Evolutionary conservation across 2,329 filamentous ascomycete species (phyloP).

Genomic region (Neofusicoccum kwambonambiense): DNA sequence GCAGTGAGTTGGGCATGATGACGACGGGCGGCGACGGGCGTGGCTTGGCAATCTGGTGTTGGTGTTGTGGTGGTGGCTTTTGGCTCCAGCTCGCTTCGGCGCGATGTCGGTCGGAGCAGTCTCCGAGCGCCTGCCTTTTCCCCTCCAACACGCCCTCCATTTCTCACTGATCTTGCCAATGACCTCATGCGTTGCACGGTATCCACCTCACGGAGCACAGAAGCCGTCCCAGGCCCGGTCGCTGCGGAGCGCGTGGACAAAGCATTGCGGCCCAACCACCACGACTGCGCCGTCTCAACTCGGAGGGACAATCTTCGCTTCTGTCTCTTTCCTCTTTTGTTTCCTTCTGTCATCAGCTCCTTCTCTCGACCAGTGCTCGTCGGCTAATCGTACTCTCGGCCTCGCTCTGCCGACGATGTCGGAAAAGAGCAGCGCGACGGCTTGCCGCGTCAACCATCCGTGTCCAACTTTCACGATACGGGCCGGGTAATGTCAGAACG

Average conservation of each 20-base stretch:
- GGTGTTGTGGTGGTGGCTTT: background rate
- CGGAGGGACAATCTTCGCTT: too few relatives aligned
- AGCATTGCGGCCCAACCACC: too few relatives aligned
- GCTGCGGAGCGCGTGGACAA: too few relatives aligned
- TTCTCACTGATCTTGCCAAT: too few relatives aligned
- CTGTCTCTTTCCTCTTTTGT: background rate
- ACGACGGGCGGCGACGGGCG: too few relatives aligned
- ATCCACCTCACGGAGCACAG: too few relatives aligned
- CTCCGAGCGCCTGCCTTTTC: background rate
- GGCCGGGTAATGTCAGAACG: background rate
- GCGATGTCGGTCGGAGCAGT: background rate
- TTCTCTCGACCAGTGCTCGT: background rate
- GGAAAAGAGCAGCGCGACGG: background rate
- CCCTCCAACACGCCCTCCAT: background rate
- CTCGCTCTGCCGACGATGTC: background rate
- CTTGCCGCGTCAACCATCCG: background rate
- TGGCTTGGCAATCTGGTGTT: too few relatives aligned
- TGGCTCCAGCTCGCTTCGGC: background rate
- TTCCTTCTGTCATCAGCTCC: background rate
- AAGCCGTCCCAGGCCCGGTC: too few relatives aligned
- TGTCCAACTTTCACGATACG: background rate
- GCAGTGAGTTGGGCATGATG: conserved; percentile 18
- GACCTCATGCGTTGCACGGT: too few relatives aligned
- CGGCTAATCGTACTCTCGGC: background rate
- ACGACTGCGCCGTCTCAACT: too few relatives aligned